These are phyloP conservation scores for Agrocybe praecox DNA, from an alignment of 768 basidiomycete species.

Conservation along the genomic window DNA sequence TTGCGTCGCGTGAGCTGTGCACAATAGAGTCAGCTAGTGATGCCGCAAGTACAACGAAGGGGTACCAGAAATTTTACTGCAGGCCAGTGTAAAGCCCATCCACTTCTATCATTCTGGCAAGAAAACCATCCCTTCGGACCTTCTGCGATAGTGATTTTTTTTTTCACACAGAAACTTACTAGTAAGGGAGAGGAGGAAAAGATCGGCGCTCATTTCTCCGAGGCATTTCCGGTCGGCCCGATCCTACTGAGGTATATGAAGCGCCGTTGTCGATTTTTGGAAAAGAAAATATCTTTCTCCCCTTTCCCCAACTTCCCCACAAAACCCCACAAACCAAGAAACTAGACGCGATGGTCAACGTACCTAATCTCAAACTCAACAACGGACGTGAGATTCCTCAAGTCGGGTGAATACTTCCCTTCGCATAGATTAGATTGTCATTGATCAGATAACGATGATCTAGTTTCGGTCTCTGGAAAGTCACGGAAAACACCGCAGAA, in stretches of 20 bases:
- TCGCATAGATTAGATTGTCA: slow-evolving; percentile 12
- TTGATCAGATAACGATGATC: slow-evolving; percentile 15
- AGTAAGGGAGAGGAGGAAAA: too few relatives aligned
- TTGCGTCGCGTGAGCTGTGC: too few relatives aligned
- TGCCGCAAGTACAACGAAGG: too few relatives aligned
- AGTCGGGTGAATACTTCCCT: slow-evolving; percentile 24
- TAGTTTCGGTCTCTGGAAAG: slow-evolving; percentile 38
- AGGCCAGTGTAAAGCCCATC: too few relatives aligned
- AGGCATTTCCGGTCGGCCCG: slow-evolving; percentile 17
- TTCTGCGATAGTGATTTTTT: too few relatives aligned
- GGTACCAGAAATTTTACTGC: too few relatives aligned
- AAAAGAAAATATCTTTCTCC: slow-evolving; percentile 4
- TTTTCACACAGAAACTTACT: too few relatives aligned
- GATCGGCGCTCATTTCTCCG: neutral
- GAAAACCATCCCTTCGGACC: too few relatives aligned
- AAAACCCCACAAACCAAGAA: neutral
- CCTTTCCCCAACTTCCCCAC: neutral
- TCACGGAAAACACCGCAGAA: slow-evolving; percentile 56
- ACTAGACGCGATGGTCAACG: slow-evolving; percentile 21
- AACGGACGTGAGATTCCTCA: slow-evolving; percentile 29
- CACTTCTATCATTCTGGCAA: too few relatives aligned
- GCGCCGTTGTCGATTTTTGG: neutral
- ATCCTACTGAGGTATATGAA: neutral
- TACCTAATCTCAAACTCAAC: slow-evolving; percentile 30
- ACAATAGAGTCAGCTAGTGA: too few relatives aligned